These are phyloP conservation scores for Phaeoacremonium minimum DNA, from an alignment of 2,329 filamentous ascomycete genomes.

Conservation along the genomic window DNA sequence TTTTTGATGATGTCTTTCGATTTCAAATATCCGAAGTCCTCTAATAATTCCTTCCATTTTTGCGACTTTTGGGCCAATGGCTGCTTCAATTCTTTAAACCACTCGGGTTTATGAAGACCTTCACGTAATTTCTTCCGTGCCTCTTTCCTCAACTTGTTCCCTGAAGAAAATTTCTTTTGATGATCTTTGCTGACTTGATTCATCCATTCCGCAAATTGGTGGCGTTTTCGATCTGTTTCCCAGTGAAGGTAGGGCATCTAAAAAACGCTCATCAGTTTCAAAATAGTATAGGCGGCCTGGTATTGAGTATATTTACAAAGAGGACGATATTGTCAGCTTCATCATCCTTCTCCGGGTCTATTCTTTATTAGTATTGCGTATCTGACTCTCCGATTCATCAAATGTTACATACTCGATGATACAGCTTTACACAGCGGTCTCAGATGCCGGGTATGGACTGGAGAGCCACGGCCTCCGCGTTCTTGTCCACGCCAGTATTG, in stretches of 20 bases:
- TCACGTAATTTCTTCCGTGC: not conserved
- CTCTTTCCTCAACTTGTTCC: not conserved
- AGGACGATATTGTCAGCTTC: conserved; percentile 20
- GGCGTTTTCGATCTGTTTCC: conserved; percentile 29
- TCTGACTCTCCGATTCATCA: not conserved
- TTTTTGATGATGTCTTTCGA: conserved; percentile 4
- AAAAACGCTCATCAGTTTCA: no score
- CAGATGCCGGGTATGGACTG: conserved; percentile 29
- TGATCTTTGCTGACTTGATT: conserved; percentile 10
- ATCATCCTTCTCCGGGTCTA: not conserved
- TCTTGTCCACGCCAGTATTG: conserved; percentile 27
- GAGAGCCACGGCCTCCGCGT: conserved; percentile 14
- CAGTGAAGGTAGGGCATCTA: conserved; percentile 37
- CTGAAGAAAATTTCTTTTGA: conserved; percentile 4
- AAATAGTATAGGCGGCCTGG: not conserved
- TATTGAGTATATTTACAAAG: conserved; percentile 12
- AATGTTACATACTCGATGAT: conserved; percentile 16
- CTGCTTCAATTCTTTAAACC: no score
- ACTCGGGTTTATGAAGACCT: not conserved
- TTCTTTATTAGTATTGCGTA: not conserved
- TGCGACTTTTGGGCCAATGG: not conserved
- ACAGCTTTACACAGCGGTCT: conserved; percentile 25
- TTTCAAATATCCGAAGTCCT: not conserved
- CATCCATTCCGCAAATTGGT: conserved; percentile 20
- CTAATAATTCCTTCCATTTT: not conserved